phyloP scores from a whole-genome alignment of 352 stramenopile genomes.

The Phytophthora podocarpi region DNA sequence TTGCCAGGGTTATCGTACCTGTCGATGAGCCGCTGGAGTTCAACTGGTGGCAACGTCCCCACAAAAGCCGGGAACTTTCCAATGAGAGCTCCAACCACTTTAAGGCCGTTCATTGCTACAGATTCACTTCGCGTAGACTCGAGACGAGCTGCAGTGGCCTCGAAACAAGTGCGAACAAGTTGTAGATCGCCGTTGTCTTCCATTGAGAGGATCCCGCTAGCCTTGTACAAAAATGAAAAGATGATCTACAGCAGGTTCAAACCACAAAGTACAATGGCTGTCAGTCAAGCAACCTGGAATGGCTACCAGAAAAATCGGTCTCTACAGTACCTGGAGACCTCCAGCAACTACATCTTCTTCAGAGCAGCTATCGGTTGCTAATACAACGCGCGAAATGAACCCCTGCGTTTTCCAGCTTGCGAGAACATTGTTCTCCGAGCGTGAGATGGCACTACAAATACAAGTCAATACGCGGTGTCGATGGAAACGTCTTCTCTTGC shows the following conservation, averaged over 20 bases:
- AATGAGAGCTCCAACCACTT: constrained; percentile 60
- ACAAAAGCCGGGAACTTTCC: constrained; percentile 54
- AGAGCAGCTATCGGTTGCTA: constrained; percentile 20
- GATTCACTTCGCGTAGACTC: constrained; percentile 30
- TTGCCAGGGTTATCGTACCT: constrained; percentile 26
- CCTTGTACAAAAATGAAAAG: constrained; percentile 58
- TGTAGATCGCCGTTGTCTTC: constrained; percentile 23
- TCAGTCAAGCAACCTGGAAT: not conserved
- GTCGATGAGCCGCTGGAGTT: constrained; percentile 37
- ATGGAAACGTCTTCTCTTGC: not conserved
- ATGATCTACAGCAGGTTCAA: constrained; percentile 37
- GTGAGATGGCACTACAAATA: constrained; percentile 32
- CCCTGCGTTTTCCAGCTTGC: constrained; percentile 32
- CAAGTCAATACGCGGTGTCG: not conserved
- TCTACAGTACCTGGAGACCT: constrained; percentile 39
- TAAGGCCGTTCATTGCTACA: constrained; percentile 60
- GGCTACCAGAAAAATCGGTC: not conserved
- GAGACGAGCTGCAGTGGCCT: constrained; percentile 24
- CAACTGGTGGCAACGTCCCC: constrained; percentile 18
- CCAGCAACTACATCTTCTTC: constrained; percentile 32
- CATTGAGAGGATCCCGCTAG: constrained; percentile 26
- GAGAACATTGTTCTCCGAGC: constrained; percentile 24
- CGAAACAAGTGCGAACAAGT: constrained; percentile 33
- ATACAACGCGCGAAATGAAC: constrained; percentile 21
- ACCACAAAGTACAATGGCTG: not conserved